phyloP scores from a whole-genome alignment of 805 yeast genomes.

The Wickerhamiella qilinensis region DNA sequence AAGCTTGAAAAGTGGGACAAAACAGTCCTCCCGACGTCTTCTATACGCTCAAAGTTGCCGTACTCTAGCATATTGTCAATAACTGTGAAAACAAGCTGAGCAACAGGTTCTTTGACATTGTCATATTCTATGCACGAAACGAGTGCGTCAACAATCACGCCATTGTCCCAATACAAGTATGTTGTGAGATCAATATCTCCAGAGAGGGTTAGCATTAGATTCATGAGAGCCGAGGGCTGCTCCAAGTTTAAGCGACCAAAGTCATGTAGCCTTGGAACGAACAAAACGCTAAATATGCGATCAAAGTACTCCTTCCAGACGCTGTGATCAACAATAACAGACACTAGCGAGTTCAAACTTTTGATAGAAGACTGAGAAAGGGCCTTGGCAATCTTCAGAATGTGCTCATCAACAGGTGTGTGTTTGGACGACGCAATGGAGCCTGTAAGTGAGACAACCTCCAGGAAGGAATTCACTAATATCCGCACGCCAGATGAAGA shows the following conservation, averaged over 20 bases:
- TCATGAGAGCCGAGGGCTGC: constrained; percentile 65
- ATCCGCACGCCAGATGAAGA: constrained; percentile 33
- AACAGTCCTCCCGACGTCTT: background rate
- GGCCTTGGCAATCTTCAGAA: constrained; percentile 33
- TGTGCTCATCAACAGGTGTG: constrained; percentile 6
- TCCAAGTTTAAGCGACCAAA: constrained; percentile 70
- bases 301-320: constrained; percentile 40
- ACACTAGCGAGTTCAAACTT: constrained; percentile 42
- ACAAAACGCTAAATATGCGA: constrained; percentile 34
- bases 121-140: constrained; percentile 36
- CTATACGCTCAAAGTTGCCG: background rate
- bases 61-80: constrained; percentile 7
- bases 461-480: constrained; percentile 41
- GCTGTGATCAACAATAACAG: constrained; percentile 31
- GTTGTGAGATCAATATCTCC: constrained; percentile 29
- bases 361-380: constrained; percentile 56
- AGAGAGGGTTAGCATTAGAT: constrained; percentile 46
- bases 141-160: constrained; percentile 37
- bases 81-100: constrained; percentile 41
- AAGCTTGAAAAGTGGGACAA: background rate
- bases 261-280: constrained; percentile 46
- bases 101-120: constrained; percentile 52
- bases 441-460: constrained; percentile 27
- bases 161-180: constrained; percentile 41
- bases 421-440: constrained; percentile 9